Evolutionary conservation across 1,284 basidiomycete species (phyloP).

Genomic region (Tausonia pullulans): DNA sequence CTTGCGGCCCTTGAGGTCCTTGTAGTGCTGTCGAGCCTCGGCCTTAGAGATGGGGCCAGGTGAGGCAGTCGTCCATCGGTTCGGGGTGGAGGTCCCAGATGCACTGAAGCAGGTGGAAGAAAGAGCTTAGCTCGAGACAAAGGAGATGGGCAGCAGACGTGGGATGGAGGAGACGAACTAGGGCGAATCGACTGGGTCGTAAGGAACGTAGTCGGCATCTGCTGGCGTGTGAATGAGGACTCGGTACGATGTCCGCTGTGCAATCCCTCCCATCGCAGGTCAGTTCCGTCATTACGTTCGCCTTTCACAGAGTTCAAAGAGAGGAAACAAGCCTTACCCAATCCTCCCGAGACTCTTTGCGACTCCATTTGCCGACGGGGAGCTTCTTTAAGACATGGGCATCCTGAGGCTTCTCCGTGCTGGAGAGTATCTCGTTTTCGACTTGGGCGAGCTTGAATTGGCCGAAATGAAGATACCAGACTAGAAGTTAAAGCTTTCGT

Average conservation of each 20-base stretch:
- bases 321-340: constrained; percentile 9
- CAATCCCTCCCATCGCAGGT: no score
- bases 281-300: no score
- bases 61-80: constrained; percentile 1
- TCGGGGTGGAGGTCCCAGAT: constrained; percentile 13
- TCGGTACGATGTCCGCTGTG: constrained; percentile 5
- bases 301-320: background rate
- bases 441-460: constrained; percentile 9
- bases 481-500: background rate
- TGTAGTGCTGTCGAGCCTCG: constrained; percentile 10
- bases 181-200: constrained; percentile 16
- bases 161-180: background rate
- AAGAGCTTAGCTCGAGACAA: background rate
- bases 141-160: background rate
- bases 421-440: constrained; percentile 1
- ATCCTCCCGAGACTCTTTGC: constrained; percentile 14
- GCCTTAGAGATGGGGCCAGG: constrained; percentile 1
- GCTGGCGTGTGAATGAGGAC: constrained; percentile 3
- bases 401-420: background rate
- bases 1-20: constrained; percentile 16
- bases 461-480: constrained; percentile 15
- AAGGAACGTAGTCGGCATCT: constrained; percentile 7
- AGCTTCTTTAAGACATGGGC: background rate
- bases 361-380: constrained; percentile 8
- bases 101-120: background rate